Base-by-base conservation (phyloP, 495 filamentous ascomycete genomes). In the Gamarada debralockiae region DNA sequence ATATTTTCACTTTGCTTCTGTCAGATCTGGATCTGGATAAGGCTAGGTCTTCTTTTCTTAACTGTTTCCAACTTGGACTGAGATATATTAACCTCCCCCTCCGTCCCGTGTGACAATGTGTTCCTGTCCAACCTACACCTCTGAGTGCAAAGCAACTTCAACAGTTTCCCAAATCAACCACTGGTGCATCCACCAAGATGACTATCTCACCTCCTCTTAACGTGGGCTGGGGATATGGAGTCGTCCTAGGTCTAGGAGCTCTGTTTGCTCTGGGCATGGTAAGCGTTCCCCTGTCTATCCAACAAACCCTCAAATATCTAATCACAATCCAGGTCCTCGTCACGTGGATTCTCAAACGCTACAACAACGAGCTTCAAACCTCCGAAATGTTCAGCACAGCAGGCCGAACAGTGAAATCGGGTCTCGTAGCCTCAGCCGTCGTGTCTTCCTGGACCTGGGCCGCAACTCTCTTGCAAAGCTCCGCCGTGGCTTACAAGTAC, bases 371-470 rank as follows among this genome's bases (percentile, higher is more conserved):
- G 70, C 78, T 96, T 6, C 92, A 96, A 70, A 97, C 92, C 0
- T 95, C 89, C 0, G 92, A 97, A 70, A 96, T 95, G 88, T 97
- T 97, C 80, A 90, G 81, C 54, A 97, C 92, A 2, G 92, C 92
- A 42, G 92, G 92, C 15, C 76, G 92, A 41, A 95, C 92, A 9
- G 92, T 97, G 61, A 97, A 96, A 62, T 92, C 89, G 12, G 92
- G 92, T 44, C 75, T 97, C 15, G 92, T 97, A n/a, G 89, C 90
- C 3, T 86, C 88, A 24, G 92, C 92, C n/a, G 92, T 97, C 34
- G 92, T 96, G 17, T 92, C 87, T 53, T 91, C 86, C 37, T 97
- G 92, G 92, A 97, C 92, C 7, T 96, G 91, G 90, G 87, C 87
- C 4, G 87, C 87, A 42, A 92, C 86, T 9, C 72, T 90, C 2